phyloP scores from a whole-genome alignment of 2,329 filamentous ascomycete species.

The Exophiala lecanii-corni region DNA sequence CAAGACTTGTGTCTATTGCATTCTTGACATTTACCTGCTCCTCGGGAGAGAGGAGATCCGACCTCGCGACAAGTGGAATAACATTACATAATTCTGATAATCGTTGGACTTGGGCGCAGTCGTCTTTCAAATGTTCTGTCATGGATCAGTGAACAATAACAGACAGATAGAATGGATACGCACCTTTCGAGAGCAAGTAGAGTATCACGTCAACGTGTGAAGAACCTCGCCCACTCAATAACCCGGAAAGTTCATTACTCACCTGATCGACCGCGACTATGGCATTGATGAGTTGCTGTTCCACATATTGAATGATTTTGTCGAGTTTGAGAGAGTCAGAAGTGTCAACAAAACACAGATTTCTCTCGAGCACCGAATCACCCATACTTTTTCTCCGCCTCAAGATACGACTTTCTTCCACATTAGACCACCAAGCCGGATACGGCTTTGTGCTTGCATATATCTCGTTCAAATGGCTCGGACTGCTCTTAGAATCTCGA shows the following conservation, averaged over 20 bases:
- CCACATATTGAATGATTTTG: conserved; percentile 62
- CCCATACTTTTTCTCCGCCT: conserved; percentile 65
- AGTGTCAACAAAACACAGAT: conserved; percentile 90
- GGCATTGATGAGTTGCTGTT: conserved; percentile 62
- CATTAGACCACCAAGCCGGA: conserved; percentile 82
- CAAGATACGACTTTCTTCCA: conserved; percentile 60
- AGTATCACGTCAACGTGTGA: conserved; percentile 79
- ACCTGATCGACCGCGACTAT: conserved; percentile 58
- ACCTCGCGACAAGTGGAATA: conserved; percentile 73
- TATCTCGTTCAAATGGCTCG: conserved; percentile 49
- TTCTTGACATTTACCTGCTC: conserved; percentile 58
- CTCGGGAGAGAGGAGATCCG: conserved; percentile 61
- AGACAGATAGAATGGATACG: conserved; percentile 28
- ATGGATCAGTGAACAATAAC: neutral
- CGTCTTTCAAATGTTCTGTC: conserved; percentile 55
- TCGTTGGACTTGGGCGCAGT: conserved; percentile 67
- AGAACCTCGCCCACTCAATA: conserved; percentile 78
- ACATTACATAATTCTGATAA: conserved; percentile 75
- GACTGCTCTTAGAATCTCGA: conserved; percentile 3
- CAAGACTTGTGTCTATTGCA: conserved; percentile 38
- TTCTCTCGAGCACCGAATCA: conserved; percentile 79
- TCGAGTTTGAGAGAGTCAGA: conserved; percentile 54
- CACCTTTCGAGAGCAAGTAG: conserved; percentile 73
- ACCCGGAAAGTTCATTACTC: conserved; percentile 68
- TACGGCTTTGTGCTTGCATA: conserved; percentile 79